Evolutionary conservation across 2,329 filamentous ascomycete species (phyloP), one percentile per base, ranked within the genome.

Genomic region (Colletotrichum horii): DNA sequence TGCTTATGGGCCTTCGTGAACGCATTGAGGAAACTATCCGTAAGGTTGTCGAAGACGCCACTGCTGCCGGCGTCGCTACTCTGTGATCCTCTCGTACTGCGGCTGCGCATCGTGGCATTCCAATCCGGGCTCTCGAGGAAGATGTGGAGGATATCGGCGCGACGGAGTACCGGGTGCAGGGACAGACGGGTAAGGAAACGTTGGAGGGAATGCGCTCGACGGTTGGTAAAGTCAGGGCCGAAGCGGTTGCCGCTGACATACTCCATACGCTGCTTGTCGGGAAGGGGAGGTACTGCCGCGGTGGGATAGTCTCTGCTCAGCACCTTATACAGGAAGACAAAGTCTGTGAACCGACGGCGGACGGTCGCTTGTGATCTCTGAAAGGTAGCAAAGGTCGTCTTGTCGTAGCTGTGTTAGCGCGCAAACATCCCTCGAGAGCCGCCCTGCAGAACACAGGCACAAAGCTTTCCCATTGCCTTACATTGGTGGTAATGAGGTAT

Each of bases 221-320:
- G 93, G 61, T 92, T 89, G 38, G 96, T 99, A 83, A 99, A 99
- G 85, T 98, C 97, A 66, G 93, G 86, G 11, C 96, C 96, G 85
- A 99, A 99, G 77, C 97, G 94, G 87, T 98, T 96, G 79, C 97
- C 97, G 43, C 96, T 94, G 67, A 98, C 97, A 83, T 98, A 98
- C 82, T 98, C 96, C 95, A 99, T 98, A 86, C 97, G 97, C 89
- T 98, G 96, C 89, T 98, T 99, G 86, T 98, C 97, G 69, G 97
- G 97, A 70, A 99, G 89, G 62, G 97, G 97, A 34, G 97, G 97
- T 5, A 99, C 95, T 64, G 97, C 97, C 84, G 94, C 95, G 87
- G 95, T 95, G 75, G 96, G 95, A 81, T 95, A 98, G 83, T 98
- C 96, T 83, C 93, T 93, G 78, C 90, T 93, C 67, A 99, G 92